Evolutionary conservation across 2,329 filamentous ascomycete species (phyloP).

Genomic region (Epicoccum sorghinum): DNA sequence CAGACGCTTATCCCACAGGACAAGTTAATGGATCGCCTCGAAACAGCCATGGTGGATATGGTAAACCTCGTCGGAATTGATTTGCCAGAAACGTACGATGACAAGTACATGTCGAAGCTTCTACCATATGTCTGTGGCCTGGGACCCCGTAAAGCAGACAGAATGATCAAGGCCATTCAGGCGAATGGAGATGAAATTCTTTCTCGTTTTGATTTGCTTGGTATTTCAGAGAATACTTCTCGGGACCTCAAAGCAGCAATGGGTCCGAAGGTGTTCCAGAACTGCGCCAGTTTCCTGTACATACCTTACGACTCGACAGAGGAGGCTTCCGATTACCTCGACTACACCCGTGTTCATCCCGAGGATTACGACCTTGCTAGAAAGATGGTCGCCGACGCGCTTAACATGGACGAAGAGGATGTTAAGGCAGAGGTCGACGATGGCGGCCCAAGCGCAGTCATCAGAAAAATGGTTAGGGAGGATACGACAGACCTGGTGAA

Average conservation of each 20-base stretch:
- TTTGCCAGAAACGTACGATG: slow-evolving; percentile 86
- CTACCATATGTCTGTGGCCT: slow-evolving; percentile 90
- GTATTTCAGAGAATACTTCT: slow-evolving; percentile 76
- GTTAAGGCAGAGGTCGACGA: slow-evolving; percentile 94
- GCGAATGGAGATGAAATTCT: slow-evolving; percentile 85
- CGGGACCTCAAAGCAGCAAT: slow-evolving; percentile 58
- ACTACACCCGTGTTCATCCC: slow-evolving; percentile 95
- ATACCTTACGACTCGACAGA: slow-evolving; percentile 87
- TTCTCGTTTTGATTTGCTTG: slow-evolving; percentile 85
- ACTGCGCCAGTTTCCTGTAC: slow-evolving; percentile 93
- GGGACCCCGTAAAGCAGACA: slow-evolving; percentile 86
- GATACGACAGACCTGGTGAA: slow-evolving; percentile 95
- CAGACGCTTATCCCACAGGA: slow-evolving; percentile 89
- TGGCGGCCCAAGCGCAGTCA: slow-evolving; percentile 85
- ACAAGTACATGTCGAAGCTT: slow-evolving; percentile 82
- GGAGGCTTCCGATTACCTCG: slow-evolving; percentile 84
- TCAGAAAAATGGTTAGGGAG: slow-evolving; percentile 93
- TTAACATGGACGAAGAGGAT: slow-evolving; percentile 97
- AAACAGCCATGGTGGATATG: slow-evolving; percentile 98
- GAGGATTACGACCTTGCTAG: slow-evolving; percentile 98
- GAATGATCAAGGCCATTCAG: slow-evolving; percentile 87
- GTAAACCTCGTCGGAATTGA: slow-evolving; percentile 96
- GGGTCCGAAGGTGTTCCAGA: slow-evolving; percentile 90
- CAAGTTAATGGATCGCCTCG: slow-evolving; percentile 82
- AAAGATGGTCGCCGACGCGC: slow-evolving; percentile 96